Evolutionary conservation across 495 filamentous ascomycete species (phyloP), one percentile per base, ranked within the genome.

Genomic region (Podospora tetraspora): DNA sequence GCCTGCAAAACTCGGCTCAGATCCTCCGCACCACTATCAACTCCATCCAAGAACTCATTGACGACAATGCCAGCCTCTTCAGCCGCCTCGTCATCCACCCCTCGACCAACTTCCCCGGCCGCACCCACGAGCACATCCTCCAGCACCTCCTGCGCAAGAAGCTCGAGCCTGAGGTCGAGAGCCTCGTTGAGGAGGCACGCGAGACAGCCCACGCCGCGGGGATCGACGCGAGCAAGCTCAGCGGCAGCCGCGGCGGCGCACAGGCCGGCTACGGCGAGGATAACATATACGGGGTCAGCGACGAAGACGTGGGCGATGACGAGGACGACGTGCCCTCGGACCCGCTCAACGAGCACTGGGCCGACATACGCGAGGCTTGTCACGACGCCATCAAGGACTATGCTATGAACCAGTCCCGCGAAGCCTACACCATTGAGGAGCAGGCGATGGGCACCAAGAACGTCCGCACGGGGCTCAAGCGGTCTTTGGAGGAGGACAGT

Each of bases 101-200:
- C 1, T 84, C 87, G 4, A 90, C 92, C 6, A 87, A 88, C 65
- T 94, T 89, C 79, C 91, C 92, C 11, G 87, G 89, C 12, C 87
- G 87, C 58, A 89, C 86, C 11, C 87, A 94, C 73, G 86, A 89
- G 60, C 78, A 72, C 58, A 78, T 88, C 5, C 85, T 94, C 1
- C 77, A 84, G 8, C 82, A 87, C 64, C 79, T 96, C 1, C 79
- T 95, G 23, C 87, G 92, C 22, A 95, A 94, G 78, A 94, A 94
- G 75, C 85, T 91, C 23, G 91, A 94, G 63, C 90, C 91, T 4
- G 81, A 84, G 3, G 87, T 92, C 27, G 90, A 92, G 69, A 85
- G 85, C 32, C 90, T 88, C 84, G 88, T 94, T 16, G 86, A 86
- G 10, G 82, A 88, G 57, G 89, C 88, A 9, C 84, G 85, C 5